A percentile compares a stretch with the other conserved stretches of the same genome.
These are phyloP conservation scores for Endoconidiophora laricicola DNA, from an alignment of 2,329 filamentous ascomycete genomes.

Conservation along the genomic window DNA sequence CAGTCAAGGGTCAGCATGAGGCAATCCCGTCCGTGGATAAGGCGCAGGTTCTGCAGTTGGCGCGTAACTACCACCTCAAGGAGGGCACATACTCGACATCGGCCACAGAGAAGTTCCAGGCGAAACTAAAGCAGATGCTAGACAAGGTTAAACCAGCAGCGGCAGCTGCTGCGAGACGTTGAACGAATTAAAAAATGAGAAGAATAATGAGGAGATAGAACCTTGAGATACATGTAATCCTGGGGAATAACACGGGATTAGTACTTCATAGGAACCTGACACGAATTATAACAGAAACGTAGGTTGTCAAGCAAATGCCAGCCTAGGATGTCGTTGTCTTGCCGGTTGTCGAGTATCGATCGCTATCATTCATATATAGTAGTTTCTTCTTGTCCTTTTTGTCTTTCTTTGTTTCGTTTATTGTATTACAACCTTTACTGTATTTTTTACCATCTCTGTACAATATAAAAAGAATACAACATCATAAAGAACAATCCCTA, in stretches of 20 bases:
- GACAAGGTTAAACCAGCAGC: constrained; percentile 4
- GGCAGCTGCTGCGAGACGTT: background rate
- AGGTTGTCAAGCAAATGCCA: too few species aligned
- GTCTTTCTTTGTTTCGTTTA: background rate
- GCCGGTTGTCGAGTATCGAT: too few species aligned
- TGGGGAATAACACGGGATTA: background rate
- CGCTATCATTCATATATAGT: too few species aligned
- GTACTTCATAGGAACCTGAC: background rate
- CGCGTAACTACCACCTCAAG: constrained; percentile 23
- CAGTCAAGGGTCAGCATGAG: constrained; percentile 24
- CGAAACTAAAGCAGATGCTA: constrained; percentile 17
- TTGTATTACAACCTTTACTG: constrained; percentile 3
- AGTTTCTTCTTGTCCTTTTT: too few species aligned
- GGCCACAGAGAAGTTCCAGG: constrained; percentile 24
- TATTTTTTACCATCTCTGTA: constrained; percentile 5
- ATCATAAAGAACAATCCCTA: background rate
- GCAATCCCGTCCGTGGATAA: constrained; percentile 18
- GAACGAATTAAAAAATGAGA: background rate
- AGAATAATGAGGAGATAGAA: background rate
- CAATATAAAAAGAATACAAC: constrained; percentile 4
- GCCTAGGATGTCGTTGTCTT: too few species aligned
- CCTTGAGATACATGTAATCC: too few species aligned
- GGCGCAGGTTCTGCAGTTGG: constrained; percentile 20
- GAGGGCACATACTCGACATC: constrained; percentile 22
- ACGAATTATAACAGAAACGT: too few species aligned